Conservation (phyloP, 768 basidiomycete genomes). For the Crucibulum laeve region DNA sequence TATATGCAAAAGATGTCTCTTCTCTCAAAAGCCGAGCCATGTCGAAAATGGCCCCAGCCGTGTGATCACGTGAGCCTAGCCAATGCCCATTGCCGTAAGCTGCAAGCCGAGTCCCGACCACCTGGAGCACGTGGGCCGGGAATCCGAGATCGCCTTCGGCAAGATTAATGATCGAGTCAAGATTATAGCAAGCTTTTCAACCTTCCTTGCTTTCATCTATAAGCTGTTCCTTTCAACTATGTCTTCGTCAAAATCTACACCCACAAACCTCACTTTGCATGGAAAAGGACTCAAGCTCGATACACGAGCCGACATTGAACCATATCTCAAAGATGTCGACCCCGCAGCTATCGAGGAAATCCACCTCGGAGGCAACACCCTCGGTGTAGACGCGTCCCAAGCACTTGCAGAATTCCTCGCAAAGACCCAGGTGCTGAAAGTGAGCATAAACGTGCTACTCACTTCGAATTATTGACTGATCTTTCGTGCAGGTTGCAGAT, state of each 20-base stretch:
- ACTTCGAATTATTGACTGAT: neutral
- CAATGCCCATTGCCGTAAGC: too few relatives aligned
- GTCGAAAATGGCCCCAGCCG: too few relatives aligned
- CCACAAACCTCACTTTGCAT: slow-evolving; percentile 37
- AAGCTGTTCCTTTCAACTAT: neutral
- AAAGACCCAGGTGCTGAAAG: slow-evolving; percentile 66
- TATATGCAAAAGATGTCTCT: too few relatives aligned
- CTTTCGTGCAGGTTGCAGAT: slow-evolving; percentile 72
- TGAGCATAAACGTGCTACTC: slow-evolving; percentile 25
- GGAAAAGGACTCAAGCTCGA: slow-evolving; percentile 82
- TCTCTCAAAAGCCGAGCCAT: too few relatives aligned
- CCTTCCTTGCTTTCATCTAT: too few relatives aligned
- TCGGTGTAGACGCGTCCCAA: slow-evolving; percentile 86
- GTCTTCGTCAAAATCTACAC: slow-evolving; percentile 4
- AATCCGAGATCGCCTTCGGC: too few relatives aligned
- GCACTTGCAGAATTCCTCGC: slow-evolving; percentile 79
- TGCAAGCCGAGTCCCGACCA: too few relatives aligned
- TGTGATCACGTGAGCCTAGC: too few relatives aligned
- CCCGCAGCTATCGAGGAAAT: slow-evolving; percentile 76
- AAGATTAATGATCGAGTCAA: too few relatives aligned
- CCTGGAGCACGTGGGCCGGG: too few relatives aligned
- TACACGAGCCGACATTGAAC: slow-evolving; percentile 68
- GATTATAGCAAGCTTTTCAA: too few relatives aligned
- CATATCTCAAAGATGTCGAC: slow-evolving; percentile 62
- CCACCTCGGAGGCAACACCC: slow-evolving; percentile 89